phyloP scores from a whole-genome alignment of 164 flowering plant species.

The Platanus orientalis region DNA sequence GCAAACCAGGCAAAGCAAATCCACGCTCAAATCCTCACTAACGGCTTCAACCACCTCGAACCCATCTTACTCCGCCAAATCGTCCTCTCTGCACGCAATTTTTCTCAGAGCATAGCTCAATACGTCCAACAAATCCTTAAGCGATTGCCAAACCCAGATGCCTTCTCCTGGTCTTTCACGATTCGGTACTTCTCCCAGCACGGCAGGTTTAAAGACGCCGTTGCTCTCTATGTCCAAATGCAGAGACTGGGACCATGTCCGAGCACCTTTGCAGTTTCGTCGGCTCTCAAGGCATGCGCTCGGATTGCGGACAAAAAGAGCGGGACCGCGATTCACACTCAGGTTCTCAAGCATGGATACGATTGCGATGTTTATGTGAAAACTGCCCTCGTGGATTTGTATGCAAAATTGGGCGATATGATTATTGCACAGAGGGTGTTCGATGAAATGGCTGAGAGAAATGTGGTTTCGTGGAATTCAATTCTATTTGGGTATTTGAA shows the following conservation, averaged over 20 bases:
- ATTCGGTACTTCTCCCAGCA: slow-evolving; percentile 24
- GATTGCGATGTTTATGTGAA: slow-evolving; percentile 29
- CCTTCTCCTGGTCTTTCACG: slow-evolving; percentile 17
- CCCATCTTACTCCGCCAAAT: slow-evolving; percentile 10
- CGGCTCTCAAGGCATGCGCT: slow-evolving; percentile 36
- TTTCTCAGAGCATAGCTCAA: no score
- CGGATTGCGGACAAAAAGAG: slow-evolving; percentile 13
- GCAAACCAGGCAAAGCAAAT: no score
- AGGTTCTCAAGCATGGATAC: slow-evolving; percentile 27
- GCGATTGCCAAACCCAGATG: slow-evolving; percentile 14
- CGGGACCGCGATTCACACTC: slow-evolving; percentile 31
- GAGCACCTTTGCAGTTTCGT: slow-evolving; percentile 24
- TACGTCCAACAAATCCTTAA: slow-evolving; percentile 19
- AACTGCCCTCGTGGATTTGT: slow-evolving; percentile 37
- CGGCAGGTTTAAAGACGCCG: slow-evolving; percentile 30
- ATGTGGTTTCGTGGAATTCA: no score
- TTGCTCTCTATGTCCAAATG: slow-evolving; percentile 21
- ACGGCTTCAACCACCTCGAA: no score
- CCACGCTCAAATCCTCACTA: no score
- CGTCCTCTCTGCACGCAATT: background rate
- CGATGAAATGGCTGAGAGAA: slow-evolving; percentile 34
- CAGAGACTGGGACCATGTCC: slow-evolving; percentile 16
- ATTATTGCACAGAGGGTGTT: slow-evolving; percentile 30
- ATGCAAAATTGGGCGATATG: slow-evolving; percentile 32
- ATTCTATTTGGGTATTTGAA: slow-evolving; percentile 31